phyloP scores from a whole-genome alignment of 768 basidiomycete genomes.

The Heimioporus sp. region DNA sequence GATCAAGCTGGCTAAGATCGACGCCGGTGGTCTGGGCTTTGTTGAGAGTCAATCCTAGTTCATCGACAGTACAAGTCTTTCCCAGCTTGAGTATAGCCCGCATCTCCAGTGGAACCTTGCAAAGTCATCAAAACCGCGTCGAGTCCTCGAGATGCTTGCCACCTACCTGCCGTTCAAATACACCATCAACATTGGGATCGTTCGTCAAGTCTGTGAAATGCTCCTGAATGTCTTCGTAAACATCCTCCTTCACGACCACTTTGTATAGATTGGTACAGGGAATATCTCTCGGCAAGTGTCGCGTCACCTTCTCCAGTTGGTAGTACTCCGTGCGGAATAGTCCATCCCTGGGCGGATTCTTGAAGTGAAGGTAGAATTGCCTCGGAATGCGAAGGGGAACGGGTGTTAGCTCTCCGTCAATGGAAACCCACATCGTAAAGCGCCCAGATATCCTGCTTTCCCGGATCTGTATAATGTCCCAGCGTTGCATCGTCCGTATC shows the following conservation, averaged over 20 bases:
- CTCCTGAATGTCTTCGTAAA: constrained; percentile 80
- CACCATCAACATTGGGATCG: constrained; percentile 91
- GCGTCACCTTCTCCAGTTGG: constrained; percentile 65
- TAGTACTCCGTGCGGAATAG: constrained; percentile 73
- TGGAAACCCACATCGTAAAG: constrained; percentile 84
- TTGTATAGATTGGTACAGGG: constrained; percentile 81
- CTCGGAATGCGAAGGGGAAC: constrained; percentile 84
- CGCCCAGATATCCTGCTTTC: constrained; percentile 75
- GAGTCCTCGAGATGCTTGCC: not conserved
- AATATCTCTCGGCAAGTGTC: constrained; percentile 77
- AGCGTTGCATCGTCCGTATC: constrained; percentile 61
- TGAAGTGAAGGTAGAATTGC: constrained; percentile 91
- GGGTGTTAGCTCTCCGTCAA: constrained; percentile 74
- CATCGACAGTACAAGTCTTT: constrained; percentile 71
- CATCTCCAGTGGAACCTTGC: constrained; percentile 76
- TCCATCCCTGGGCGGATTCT: constrained; percentile 60
- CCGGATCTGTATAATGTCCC: constrained; percentile 94
- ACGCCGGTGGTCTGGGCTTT: constrained; percentile 80
- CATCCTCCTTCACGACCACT: constrained; percentile 76
- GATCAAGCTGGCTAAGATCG: constrained; percentile 79
- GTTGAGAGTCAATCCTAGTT: constrained; percentile 69
- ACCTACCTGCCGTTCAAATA: constrained; percentile 87
- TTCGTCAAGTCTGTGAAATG: constrained; percentile 93
- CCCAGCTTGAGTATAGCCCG: constrained; percentile 84
- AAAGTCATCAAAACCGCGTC: not conserved